phyloP scores from a whole-genome alignment of 495 filamentous ascomycete species.

The Alectoria sarmentosa region DNA sequence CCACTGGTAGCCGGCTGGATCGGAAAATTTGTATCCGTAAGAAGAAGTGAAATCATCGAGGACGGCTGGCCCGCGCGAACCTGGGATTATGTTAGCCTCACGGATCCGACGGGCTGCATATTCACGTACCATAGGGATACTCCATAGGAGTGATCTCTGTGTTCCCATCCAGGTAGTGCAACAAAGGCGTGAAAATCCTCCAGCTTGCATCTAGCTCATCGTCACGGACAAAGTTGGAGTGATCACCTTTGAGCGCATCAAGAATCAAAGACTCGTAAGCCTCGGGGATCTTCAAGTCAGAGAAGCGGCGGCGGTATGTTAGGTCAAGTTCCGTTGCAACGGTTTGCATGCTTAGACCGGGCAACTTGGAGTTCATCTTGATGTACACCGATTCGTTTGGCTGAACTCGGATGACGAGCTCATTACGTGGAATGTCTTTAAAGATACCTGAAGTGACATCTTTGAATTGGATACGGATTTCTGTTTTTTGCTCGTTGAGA shows the following conservation, averaged over 20 bases:
- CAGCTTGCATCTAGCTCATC: conserved; percentile 97
- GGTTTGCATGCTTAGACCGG: conserved; percentile 98
- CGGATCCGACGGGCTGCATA: conserved; percentile 20
- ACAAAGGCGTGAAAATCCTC: conserved; percentile 95
- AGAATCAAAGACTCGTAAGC: conserved; percentile 97
- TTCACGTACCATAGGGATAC: conserved; percentile 91
- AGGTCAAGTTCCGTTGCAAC: conserved; percentile 98
- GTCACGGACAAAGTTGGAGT: conserved; percentile 99
- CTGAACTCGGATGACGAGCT: conserved; percentile 98
- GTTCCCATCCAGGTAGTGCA: conserved; percentile 98
- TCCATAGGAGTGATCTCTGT: conserved; percentile 99
- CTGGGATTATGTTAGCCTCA: conserved; percentile 37
- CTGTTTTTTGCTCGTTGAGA: conserved; percentile 99
- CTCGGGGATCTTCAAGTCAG: conserved; percentile 98
- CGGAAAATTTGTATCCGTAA: conserved; percentile 98
- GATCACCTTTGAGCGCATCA: conserved; percentile 96
- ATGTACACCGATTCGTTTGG: conserved; percentile 99
- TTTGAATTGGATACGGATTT: conserved; percentile 98
- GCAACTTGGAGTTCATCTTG: conserved; percentile 99
- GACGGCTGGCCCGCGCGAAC: conserved; percentile 91
- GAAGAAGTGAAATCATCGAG: conserved; percentile 97
- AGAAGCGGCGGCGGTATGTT: conserved; percentile 97
- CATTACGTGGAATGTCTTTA: conserved; percentile 98
- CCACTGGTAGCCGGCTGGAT: conserved; percentile 95
- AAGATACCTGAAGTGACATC: conserved; percentile 99